Evolutionary conservation across 192 early-diverging fungal genomes (phyloP), one percentile per base, ranked within the genome.

Genomic region (Ambispora gerdemannii): DNA sequence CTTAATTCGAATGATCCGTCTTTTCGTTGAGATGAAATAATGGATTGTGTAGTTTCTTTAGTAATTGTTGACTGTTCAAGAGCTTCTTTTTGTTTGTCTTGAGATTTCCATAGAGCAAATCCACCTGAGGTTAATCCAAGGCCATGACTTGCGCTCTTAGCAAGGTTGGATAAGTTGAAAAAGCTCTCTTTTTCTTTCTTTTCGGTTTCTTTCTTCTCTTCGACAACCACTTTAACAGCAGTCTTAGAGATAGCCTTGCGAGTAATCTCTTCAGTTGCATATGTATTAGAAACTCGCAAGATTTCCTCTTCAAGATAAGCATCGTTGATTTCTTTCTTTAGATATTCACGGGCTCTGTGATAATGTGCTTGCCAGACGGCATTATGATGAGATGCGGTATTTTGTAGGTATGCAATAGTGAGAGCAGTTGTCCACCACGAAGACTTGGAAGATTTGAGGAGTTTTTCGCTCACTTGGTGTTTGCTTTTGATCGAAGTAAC

Each of bases 121-220:
- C 64, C 64, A 25, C 20, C 43, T n/a, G 51, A 38, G 20, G 51
- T 67, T 31, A 67, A 67, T 67, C 51, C 64, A 10, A 49, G 51
- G 30, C 51, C 36, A 33, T 50, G 64, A 50, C 51, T 33, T 50
- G 47, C 24, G 0, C 50, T 30, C 51, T 67, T 50, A 27, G 49
- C n/a, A n/a, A n/a, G n/a, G n/a, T n/a, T n/a, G n/a, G n/a, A n/a
- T n/a, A n/a, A n/a, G n/a, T n/a, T n/a, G n/a, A n/a, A n/a, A n/a
- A n/a, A n/a, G n/a, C n/a, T n/a, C n/a, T n/a, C n/a, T n/a, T n/a
- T n/a, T n/a, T n/a, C n/a, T n/a, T n/a, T n/a, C n/a, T n/a, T n/a
- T n/a, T n/a, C n/a, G n/a, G n/a, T n/a, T n/a, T n/a, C n/a, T n/a
- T n/a, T n/a, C n/a, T n/a, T n/a, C n/a, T n/a, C n/a, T n/a, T n/a